Conservation (phyloP, 495 filamentous ascomycete genomes). For the Saxophila tyrrhenica region DNA sequence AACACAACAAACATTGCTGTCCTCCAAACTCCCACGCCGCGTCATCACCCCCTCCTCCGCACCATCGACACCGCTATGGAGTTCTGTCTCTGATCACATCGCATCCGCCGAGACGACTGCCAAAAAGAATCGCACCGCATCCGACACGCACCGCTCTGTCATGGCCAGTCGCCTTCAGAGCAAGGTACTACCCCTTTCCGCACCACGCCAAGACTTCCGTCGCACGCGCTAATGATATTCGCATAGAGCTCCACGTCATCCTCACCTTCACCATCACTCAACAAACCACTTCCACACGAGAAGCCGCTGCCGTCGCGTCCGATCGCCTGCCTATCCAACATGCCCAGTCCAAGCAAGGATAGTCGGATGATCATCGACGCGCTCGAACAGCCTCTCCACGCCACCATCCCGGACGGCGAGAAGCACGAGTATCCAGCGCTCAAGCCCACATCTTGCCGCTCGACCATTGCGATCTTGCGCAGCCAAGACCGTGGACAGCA, state of each 20-base stretch:
- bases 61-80: neutral
- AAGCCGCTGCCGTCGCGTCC: slow-evolving; percentile 17
- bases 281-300: slow-evolving; percentile 3
- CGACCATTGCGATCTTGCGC: neutral
- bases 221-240: neutral
- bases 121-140: neutral
- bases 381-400: slow-evolving; percentile 6
- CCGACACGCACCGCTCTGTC: neutral
- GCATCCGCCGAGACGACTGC: neutral
- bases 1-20: neutral
- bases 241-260: neutral
- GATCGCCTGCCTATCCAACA: neutral
- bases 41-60: neutral
- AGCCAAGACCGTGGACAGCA: neutral
- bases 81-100: neutral
- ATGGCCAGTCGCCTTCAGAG: neutral
- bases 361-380: slow-evolving; percentile 14
- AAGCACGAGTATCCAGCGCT: slow-evolving; percentile 12
- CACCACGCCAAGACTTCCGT: neutral
- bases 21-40: slow-evolving; percentile 13
- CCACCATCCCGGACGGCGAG: neutral
- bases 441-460: slow-evolving; percentile 1
- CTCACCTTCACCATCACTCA: neutral
- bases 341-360: slow-evolving; percentile 5
- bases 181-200: neutral